Conservation (phyloP, 169 alveolate species). For the Blepharisma undulans region DNA sequence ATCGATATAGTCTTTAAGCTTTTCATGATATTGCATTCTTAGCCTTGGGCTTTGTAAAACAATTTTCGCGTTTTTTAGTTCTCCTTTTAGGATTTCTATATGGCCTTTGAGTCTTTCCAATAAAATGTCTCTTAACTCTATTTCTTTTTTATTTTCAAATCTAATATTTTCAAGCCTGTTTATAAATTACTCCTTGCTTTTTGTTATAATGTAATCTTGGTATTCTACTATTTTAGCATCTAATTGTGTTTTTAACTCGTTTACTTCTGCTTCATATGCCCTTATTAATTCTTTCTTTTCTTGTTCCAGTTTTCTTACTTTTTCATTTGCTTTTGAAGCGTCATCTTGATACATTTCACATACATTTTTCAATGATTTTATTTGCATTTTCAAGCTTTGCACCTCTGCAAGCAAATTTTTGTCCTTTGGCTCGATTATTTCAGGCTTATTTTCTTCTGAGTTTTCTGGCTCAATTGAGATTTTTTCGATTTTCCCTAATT, state of each 20-base stretch:
- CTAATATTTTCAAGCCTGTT: neutral
- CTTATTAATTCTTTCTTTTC: neutral
- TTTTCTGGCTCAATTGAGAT: neutral
- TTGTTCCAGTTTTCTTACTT: neutral
- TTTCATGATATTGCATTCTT: neutral
- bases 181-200: neutral
- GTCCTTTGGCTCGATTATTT: neutral
- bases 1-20: constrained; percentile 8
- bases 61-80: constrained; percentile 12
- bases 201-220: neutral
- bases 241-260: neutral
- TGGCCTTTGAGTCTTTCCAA: neutral
- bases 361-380: neutral
- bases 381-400: neutral
- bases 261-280: neutral
- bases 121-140: neutral
- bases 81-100: neutral
- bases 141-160: neutral
- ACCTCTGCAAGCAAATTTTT: neutral
- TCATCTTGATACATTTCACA: neutral
- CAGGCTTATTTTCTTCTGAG: neutral
- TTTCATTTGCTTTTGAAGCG: neutral
- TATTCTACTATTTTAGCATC: neutral
- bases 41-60: constrained; percentile 24
- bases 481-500: neutral